A percentile compares a stretch with the other conserved stretches of the same genome.
phyloP scores from a whole-genome alignment of 345 rosid species.

The Gossypium stocksii region DNA sequence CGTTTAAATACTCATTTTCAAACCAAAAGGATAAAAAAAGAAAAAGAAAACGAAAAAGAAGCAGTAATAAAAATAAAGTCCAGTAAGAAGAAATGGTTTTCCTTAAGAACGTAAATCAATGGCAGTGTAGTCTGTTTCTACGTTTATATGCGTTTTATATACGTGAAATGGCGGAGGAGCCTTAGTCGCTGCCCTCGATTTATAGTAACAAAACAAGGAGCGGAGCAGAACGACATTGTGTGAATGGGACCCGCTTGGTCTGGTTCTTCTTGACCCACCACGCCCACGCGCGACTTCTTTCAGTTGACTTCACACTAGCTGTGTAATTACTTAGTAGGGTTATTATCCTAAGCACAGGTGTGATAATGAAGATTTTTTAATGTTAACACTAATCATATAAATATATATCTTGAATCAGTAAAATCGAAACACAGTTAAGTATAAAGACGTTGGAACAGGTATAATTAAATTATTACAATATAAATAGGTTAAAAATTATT shows the following conservation, averaged over 20 bases:
- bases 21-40: not conserved
- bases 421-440: too few relatives aligned
- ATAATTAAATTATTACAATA: too few relatives aligned
- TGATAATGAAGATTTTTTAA: too few relatives aligned
- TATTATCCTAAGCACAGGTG: too few relatives aligned
- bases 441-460: too few relatives aligned
- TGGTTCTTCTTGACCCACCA: not conserved
- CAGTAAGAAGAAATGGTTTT: not conserved
- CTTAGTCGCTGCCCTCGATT: conserved; percentile 13
- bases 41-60: not conserved
- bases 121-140: not conserved
- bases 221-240: not conserved
- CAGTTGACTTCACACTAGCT: not conserved
- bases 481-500: too few relatives aligned
- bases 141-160: not conserved
- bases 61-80: not conserved
- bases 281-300: conserved; percentile 2
- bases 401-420: too few relatives aligned
- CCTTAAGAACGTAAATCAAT: not conserved
- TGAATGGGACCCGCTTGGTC: not conserved
- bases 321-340: not conserved
- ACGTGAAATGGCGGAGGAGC: conserved; percentile 1
- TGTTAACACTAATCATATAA: too few relatives aligned
- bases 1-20: not conserved
- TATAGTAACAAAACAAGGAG: not conserved